phyloP scores from a whole-genome alignment of 495 filamentous ascomycete species.

The Aspergillus heteromorphus region DNA sequence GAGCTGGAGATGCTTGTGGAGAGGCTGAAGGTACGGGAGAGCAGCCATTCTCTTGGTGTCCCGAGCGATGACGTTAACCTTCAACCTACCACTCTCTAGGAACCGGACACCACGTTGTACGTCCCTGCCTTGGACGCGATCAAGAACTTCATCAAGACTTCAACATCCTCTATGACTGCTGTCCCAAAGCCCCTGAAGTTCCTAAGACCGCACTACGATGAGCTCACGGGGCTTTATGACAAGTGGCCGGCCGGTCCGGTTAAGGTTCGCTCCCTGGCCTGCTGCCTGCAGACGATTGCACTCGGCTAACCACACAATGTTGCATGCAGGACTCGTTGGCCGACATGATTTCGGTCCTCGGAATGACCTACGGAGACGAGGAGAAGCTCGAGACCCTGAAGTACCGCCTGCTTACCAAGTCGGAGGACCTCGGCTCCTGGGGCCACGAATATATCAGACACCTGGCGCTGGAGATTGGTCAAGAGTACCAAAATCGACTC shows the following conservation, averaged over 20 bases:
- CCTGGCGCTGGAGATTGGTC: conserved; percentile 89
- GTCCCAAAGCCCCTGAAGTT: conserved; percentile 99
- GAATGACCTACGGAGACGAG: conserved; percentile 98
- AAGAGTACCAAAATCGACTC: conserved; percentile 79
- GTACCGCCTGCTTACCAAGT: conserved; percentile 84
- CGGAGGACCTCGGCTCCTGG: conserved; percentile 92
- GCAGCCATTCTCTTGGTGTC: neutral
- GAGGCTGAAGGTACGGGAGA: conserved; percentile 69
- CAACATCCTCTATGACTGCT: conserved; percentile 97
- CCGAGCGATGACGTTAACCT: conserved; percentile 21
- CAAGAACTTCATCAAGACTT: conserved; percentile 96
- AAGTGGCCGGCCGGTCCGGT: conserved; percentile 76
- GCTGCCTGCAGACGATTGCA: neutral
- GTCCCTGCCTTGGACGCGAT: conserved; percentile 88
- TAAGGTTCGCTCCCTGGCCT: conserved; percentile 51
- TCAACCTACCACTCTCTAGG: conserved; percentile 46
- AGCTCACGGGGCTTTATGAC: conserved; percentile 79
- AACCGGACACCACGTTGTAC: conserved; percentile 82
- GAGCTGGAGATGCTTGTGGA: conserved; percentile 99
- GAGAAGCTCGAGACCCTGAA: conserved; percentile 92
- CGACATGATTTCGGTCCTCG: conserved; percentile 93
- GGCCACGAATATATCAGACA: conserved; percentile 98
- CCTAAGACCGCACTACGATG: conserved; percentile 89
- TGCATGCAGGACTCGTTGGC: conserved; percentile 65
- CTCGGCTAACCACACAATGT: neutral